Evolutionary conservation across 306 rosid genomes (phyloP).

Genomic region (Argentina anserina): DNA sequence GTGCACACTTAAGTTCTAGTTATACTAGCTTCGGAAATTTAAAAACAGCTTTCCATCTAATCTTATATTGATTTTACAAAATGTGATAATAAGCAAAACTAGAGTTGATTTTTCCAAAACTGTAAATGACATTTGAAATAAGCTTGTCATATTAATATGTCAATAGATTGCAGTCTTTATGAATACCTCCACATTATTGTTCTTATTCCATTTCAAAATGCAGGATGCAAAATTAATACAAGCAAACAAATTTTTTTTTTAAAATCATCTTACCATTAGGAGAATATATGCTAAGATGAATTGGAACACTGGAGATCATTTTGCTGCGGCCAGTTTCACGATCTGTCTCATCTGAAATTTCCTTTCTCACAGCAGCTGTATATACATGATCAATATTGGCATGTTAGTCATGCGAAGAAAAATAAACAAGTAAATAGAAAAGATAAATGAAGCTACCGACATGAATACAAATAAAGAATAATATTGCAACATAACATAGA

Average conservation of each 20-base stretch:
- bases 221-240: not conserved
- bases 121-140: not conserved
- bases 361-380: slow-evolving; percentile 91
- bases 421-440: not conserved
- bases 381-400: slow-evolving; percentile 11
- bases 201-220: not conserved
- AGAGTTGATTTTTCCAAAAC: not conserved
- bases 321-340: slow-evolving; percentile 89
- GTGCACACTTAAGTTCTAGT: not conserved
- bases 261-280: slow-evolving; percentile 66
- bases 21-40: not conserved
- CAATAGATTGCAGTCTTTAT: not conserved
- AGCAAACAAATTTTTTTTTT: not conserved
- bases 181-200: not conserved
- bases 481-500: not conserved
- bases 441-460: not conserved
- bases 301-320: slow-evolving; percentile 83
- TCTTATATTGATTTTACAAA: too few relatives aligned
- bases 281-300: slow-evolving; percentile 92
- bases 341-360: slow-evolving; percentile 92
- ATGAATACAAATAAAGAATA: too few relatives aligned
- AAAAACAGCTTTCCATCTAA: not conserved
- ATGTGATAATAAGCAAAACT: not conserved
- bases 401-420: slow-evolving; percentile 1
- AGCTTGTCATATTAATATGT: not conserved